Evolutionary conservation across 1,284 basidiomycete species (phyloP).

Genomic region (Naganishia cerealis): DNA sequence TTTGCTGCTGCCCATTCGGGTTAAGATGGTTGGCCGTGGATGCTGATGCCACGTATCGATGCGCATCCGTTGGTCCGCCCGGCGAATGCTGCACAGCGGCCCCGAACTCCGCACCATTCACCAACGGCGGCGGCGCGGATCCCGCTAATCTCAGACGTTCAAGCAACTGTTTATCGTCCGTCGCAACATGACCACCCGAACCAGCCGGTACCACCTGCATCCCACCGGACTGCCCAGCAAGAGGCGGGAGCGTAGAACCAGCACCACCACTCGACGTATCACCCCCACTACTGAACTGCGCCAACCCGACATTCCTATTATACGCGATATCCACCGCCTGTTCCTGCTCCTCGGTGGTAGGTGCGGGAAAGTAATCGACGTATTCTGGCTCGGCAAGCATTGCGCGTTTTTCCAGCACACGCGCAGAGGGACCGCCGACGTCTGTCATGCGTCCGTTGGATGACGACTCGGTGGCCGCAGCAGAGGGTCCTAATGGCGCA

Average conservation of each 20-base stretch:
- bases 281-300: not conserved
- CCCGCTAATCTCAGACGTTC: constrained; percentile 48
- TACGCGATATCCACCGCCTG: constrained; percentile 47
- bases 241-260: not conserved
- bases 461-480: not conserved
- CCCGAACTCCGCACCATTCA: not conserved
- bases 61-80: not conserved
- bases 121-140: constrained; percentile 40
- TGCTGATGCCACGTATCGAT: not conserved
- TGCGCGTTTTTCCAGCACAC: constrained; percentile 44
- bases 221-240: not conserved
- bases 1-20: not conserved
- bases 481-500: not conserved
- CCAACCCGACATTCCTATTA: constrained; percentile 34
- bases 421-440: constrained; percentile 7
- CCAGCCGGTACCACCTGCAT: not conserved
- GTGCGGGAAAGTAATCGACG: constrained; percentile 51
- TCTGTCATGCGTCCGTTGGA: not conserved
- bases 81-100: not conserved
- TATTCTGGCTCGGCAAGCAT: constrained; percentile 35
- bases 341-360: constrained; percentile 50
- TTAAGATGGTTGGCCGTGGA: not conserved
- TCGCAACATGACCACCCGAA: constrained; percentile 46
- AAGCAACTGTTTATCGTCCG: constrained; percentile 52
- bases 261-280: not conserved